Percentiles rank a stretch among this genome's conserved stretches.
phyloP scores from a whole-genome alignment of 371 early-diverging fungal genomes.

The Entomophthora muscae region DNA sequence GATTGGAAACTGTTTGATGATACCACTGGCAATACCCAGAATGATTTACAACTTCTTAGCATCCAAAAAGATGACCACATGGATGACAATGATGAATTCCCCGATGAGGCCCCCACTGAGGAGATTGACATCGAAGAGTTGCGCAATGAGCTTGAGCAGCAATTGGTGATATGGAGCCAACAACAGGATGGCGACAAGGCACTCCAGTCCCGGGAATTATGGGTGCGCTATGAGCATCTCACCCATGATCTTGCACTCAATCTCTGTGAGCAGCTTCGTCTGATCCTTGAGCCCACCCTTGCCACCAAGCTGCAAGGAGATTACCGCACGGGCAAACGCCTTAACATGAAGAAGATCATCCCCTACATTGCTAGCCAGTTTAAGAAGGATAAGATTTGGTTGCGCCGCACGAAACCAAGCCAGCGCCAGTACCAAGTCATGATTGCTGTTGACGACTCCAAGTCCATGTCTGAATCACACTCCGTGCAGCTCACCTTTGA shows the following conservation, averaged over 20 bases:
- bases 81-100: slow-evolving; percentile 20
- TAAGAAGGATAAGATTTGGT: slow-evolving; percentile 99
- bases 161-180: slow-evolving; percentile 27
- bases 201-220: slow-evolving; percentile 52
- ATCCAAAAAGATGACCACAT: slow-evolving; percentile 14
- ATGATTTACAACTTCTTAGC: slow-evolving; percentile 19
- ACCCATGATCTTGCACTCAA: slow-evolving; percentile 77
- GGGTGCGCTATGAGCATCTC: slow-evolving; percentile 75
- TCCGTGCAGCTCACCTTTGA: slow-evolving; percentile 86
- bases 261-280: slow-evolving; percentile 86
- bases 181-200: slow-evolving; percentile 35
- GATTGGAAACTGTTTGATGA: slow-evolving; percentile 5
- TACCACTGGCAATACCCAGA: slow-evolving; percentile 1
- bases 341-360: slow-evolving; percentile 99
- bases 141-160: slow-evolving; percentile 34
- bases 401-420: slow-evolving; percentile 93
- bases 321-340: slow-evolving; percentile 97
- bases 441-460: slow-evolving; percentile 97
- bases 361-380: slow-evolving; percentile 98
- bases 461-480: slow-evolving; percentile 85
- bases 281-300: slow-evolving; percentile 93
- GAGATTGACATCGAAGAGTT: slow-evolving; percentile 35
- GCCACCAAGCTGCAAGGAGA: slow-evolving; percentile 96
- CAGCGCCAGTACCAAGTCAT: slow-evolving; percentile 96
- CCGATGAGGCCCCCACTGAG: slow-evolving; percentile 20